Evolutionary conservation across 306 rosid species (phyloP).

Genomic region (Inga oerstediana): DNA sequence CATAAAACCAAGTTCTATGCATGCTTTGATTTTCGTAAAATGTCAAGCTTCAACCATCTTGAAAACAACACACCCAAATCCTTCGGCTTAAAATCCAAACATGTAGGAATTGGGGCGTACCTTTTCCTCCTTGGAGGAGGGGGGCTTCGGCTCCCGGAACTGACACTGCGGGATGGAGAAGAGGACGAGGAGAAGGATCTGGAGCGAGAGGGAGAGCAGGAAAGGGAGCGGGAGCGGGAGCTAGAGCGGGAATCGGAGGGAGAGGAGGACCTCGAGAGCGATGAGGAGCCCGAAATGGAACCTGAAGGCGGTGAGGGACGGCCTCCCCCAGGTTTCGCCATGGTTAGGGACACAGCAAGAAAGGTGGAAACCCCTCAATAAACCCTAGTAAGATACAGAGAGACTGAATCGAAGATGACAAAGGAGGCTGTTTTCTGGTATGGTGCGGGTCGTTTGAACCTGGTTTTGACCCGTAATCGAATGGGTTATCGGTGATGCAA

Average conservation of each 20-base stretch:
- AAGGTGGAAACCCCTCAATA: constrained; percentile 73
- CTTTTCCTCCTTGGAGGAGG: too few species aligned
- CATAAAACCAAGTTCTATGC: too few species aligned
- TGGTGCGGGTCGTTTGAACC: background rate
- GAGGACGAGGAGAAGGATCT: too few species aligned
- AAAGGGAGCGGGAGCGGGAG: constrained; percentile 60
- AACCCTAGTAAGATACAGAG: constrained; percentile 47
- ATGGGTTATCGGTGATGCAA: background rate
- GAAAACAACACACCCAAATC: too few species aligned
- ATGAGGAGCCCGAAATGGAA: constrained; percentile 70
- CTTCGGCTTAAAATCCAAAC: too few species aligned
- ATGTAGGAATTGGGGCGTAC: too few species aligned
- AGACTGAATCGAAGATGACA: background rate
- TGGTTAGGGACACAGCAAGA: too few species aligned
- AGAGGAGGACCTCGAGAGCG: constrained; percentile 66
- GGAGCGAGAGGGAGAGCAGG: too few species aligned
- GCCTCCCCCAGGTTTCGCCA: constrained; percentile 92
- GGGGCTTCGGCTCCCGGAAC: too few species aligned
- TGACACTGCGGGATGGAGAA: too few species aligned
- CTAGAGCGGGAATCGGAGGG: constrained; percentile 62
- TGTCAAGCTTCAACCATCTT: too few species aligned
- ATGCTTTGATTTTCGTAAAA: too few species aligned
- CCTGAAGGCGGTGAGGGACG: constrained; percentile 89
- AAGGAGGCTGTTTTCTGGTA: background rate
- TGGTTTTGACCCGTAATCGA: background rate